A percentile compares a stretch with the other conserved stretches of the same genome.
Evolutionary conservation across 2,329 filamentous ascomycete species (phyloP).

Genomic region (Aspergillus transmontanensis): DNA sequence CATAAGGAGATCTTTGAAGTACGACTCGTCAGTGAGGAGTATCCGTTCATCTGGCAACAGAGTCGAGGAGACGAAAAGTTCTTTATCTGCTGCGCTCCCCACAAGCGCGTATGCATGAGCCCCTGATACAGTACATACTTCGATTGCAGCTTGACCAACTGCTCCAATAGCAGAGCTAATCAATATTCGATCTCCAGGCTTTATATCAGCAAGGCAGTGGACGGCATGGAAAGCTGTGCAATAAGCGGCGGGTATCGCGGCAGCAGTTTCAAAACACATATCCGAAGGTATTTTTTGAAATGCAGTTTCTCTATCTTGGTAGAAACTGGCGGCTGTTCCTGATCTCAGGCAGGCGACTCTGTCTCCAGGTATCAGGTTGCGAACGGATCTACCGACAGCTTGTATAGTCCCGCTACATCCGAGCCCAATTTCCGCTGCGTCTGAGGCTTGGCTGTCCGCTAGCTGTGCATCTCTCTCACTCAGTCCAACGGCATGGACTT

Average conservation of each 20-base stretch:
- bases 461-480: neutral
- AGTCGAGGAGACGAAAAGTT: neutral
- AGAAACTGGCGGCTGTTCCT: neutral
- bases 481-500: neutral
- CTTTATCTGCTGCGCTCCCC: neutral
- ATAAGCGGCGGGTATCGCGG: conserved; percentile 24
- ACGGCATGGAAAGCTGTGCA: conserved; percentile 25
- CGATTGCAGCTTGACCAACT: conserved; percentile 26
- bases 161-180: conserved; percentile 31
- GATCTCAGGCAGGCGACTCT: conserved; percentile 24
- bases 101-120: conserved; percentile 21
- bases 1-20: conserved; percentile 6
- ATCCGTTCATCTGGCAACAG: conserved; percentile 17
- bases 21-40: conserved; percentile 10
- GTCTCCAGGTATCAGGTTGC: conserved; percentile 23
- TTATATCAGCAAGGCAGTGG: conserved; percentile 19
- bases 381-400: conserved; percentile 20
- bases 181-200: conserved; percentile 27
- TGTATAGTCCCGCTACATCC: conserved; percentile 27
- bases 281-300: conserved; percentile 25
- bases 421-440: neutral
- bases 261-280: conserved; percentile 27
- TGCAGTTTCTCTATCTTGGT: conserved; percentile 1
- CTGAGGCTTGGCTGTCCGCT: neutral
- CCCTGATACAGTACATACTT: conserved; percentile 15